Percentiles rank a stretch among this genome's conserved stretches.
Conservation (phyloP, 106 monocot species). For the Gastrodia elata region DNA sequence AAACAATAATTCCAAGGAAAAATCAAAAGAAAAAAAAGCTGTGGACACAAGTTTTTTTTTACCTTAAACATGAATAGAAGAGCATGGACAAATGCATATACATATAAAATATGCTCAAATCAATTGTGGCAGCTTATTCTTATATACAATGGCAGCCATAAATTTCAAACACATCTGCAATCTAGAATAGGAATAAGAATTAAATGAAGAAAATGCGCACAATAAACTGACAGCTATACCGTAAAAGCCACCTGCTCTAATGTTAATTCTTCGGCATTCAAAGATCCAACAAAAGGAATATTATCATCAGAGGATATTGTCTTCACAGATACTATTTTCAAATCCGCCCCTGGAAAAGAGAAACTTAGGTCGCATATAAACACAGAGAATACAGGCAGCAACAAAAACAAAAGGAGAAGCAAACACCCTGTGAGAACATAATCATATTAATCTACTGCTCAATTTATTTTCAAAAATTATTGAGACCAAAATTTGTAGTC, state of each 20-base stretch:
- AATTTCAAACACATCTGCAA: constrained; percentile 5
- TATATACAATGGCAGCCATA: neutral
- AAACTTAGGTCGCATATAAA: neutral
- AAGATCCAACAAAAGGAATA: constrained; percentile 19
- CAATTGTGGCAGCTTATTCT: neutral
- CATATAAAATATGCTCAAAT: neutral
- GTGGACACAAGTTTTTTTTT: neutral
- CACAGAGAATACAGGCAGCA: neutral
- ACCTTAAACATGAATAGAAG: neutral
- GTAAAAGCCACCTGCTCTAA: constrained; percentile 35
- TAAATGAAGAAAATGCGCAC: neutral
- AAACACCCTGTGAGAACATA: neutral
- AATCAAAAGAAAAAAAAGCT: neutral
- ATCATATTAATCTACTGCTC: neutral
- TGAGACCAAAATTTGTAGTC: neutral
- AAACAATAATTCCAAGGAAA: neutral
- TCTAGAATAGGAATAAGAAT: neutral
- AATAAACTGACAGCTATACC: constrained; percentile 27
- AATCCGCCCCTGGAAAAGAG: constrained; percentile 19
- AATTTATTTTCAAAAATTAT: neutral
- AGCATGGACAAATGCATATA: neutral
- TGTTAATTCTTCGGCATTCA: constrained; percentile 22
- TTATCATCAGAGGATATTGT: constrained; percentile 15
- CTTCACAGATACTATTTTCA: constrained; percentile 18
- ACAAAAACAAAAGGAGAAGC: neutral